These are phyloP conservation scores for Metarhizium robertsii DNA, from an alignment of 2,329 filamentous ascomycete species.

Conservation along the genomic window DNA sequence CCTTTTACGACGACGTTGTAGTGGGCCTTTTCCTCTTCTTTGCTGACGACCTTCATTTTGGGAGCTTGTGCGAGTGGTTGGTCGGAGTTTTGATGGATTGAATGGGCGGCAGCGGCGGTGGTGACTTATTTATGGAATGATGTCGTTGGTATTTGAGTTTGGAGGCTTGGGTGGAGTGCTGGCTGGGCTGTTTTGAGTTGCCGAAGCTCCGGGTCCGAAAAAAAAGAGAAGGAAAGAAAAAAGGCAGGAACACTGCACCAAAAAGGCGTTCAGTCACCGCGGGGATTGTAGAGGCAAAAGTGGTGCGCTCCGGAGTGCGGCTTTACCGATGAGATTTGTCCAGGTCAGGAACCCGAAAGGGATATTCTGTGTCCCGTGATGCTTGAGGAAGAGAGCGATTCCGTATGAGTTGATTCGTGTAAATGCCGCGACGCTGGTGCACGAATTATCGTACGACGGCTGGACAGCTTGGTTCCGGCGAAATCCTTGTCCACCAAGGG, in stretches of 20 bases:
- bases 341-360: too few relatives aligned
- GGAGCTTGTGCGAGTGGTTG: background rate
- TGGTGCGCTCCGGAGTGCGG: background rate
- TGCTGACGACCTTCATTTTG: conserved; percentile 86
- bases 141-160: background rate
- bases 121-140: background rate
- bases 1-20: conserved; percentile 74
- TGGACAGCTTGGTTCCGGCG: background rate
- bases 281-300: background rate
- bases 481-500: background rate
- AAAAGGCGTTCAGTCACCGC: conserved; percentile 1
- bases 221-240: background rate
- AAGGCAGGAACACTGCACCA: background rate
- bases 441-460: background rate
- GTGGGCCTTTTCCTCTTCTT: conserved; percentile 84
- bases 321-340: background rate
- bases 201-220: background rate
- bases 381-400: too few relatives aligned
- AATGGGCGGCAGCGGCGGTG: too few relatives aligned
- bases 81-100: too few relatives aligned
- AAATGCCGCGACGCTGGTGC: background rate
- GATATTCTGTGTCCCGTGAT: too few relatives aligned
- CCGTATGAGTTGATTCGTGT: background rate
- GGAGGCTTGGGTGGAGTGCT: background rate
- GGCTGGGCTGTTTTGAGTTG: background rate